Base-by-base conservation (phyloP, 345 rosid species). In the Hibiscus tridactylites region DNA sequence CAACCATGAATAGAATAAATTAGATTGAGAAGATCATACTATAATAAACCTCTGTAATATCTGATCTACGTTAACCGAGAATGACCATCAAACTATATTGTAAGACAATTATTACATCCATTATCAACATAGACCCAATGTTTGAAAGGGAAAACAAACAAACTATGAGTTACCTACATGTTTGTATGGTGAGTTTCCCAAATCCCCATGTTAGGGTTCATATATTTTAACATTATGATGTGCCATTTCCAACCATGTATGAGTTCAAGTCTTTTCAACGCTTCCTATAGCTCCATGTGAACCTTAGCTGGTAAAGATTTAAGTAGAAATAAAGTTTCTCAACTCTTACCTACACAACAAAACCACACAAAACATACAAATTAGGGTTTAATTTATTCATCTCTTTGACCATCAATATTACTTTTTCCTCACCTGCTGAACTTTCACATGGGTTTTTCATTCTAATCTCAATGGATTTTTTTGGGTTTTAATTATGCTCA, bases 241-340 rank as follows among this genome's bases (percentile, higher is more conserved):
- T 70, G 3, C 59, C 77, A 65, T 42, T 65, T 42, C 17, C 69
- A 65, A 19, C 33, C 52, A 21, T 65, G 17, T 2, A 24, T 5
- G 6, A 5, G n/a, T 39, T 35, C 13, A 64, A 64, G 69, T 42
- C 17, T 16, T 65, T 65, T 19, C 6, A 44, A 65, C 31, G 12
- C 52, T 19, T 42, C 53, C 33, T 19, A 44, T 68, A 29, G 47
- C 70, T 50, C 82, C 87, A 84, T 84, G 87, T 84, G 87, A 71
- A 70, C 12, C 72, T 76, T 81, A 81, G 87, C 85, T 84, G 87
- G 76, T 47, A 64, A 74, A 70, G 58, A 74, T 73, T 67, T 71
- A 79, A 69, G 44, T 64, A 74, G 68, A 75, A 71, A 66, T 71
- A 37, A 68, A 73, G 73, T 71, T 68, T 75, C 83, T 70, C 73